phyloP scores from a whole-genome alignment of 345 rosid species.

The Corymbia maculata region DNA sequence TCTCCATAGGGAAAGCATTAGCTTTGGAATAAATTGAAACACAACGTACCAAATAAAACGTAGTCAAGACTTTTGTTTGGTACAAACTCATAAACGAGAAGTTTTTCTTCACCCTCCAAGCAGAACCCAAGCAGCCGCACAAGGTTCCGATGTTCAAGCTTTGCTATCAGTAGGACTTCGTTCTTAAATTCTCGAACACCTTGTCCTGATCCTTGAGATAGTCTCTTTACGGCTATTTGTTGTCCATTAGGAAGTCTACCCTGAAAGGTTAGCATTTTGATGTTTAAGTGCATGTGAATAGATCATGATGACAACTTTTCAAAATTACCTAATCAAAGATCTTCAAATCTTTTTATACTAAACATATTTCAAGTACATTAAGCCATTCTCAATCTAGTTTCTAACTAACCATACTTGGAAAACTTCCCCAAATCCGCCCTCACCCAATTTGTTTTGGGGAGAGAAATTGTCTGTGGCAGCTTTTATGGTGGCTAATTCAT shows the following conservation, averaged over 20 bases:
- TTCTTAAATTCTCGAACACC: constrained; percentile 27
- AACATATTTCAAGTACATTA: no score
- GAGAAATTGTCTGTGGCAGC: constrained; percentile 31
- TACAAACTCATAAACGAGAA: constrained; percentile 23
- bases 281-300: no score
- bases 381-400: no score
- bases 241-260: no score
- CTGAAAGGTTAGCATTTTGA: no score
- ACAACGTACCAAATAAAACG: background rate
- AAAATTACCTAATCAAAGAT: no score
- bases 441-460: constrained; percentile 28
- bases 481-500: constrained; percentile 3
- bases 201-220: constrained; percentile 12
- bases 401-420: constrained; percentile 24
- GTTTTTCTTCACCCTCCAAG: constrained; percentile 9
- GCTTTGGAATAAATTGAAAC: no score
- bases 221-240: constrained; percentile 14
- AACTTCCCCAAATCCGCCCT: constrained; percentile 46
- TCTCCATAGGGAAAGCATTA: no score
- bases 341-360: no score
- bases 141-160: constrained; percentile 30
- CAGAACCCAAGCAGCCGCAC: constrained; percentile 22
- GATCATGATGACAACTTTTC: no score
- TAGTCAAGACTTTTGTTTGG: constrained; percentile 20
- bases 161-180: constrained; percentile 18